These are phyloP conservation scores for Schizonepeta tenuifolia DNA, from an alignment of 257 asterid genomes.

Conservation along the genomic window DNA sequence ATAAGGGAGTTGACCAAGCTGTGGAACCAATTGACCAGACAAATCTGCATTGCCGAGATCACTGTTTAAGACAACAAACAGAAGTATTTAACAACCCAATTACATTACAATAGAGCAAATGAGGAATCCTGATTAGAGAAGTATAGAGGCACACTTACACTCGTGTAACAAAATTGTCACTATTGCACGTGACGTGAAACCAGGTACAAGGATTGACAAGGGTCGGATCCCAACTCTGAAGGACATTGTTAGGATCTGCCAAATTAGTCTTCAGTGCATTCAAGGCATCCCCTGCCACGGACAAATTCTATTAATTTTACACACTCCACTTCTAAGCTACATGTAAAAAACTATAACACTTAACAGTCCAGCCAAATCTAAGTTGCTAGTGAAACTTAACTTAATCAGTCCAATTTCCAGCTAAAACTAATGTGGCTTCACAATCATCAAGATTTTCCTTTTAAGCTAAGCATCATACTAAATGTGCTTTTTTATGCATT, in stretches of 20 bases:
- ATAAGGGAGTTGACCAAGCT: slow-evolving; percentile 78
- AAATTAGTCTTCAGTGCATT: slow-evolving; percentile 70
- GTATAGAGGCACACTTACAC: slow-evolving; percentile 61
- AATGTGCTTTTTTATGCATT: slow-evolving; percentile 5
- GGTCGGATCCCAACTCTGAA: slow-evolving; percentile 97
- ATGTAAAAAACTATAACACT: slow-evolving; percentile 1
- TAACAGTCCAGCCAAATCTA: slow-evolving; percentile 11
- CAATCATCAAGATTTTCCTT: background rate
- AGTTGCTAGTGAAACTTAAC: slow-evolving; percentile 16
- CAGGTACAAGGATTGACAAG: slow-evolving; percentile 98
- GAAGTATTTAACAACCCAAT: slow-evolving; percentile 21
- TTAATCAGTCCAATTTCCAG: background rate
- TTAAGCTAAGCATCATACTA: background rate
- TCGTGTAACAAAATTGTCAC: slow-evolving; percentile 80
- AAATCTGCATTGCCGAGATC: slow-evolving; percentile 98
- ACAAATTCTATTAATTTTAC: slow-evolving; percentile 4
- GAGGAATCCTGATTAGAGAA: slow-evolving; percentile 17
- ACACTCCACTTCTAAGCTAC: slow-evolving; percentile 10
- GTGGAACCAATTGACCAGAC: slow-evolving; percentile 83
- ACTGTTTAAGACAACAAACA: slow-evolving; percentile 47
- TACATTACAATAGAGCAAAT: background rate
- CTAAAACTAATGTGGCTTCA: slow-evolving; percentile 11
- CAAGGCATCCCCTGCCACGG: slow-evolving; percentile 90
- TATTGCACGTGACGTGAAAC: slow-evolving; percentile 94
- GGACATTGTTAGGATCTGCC: slow-evolving; percentile 87